Percentiles rank a stretch among this genome's conserved stretches.
phyloP scores from a whole-genome alignment of 1,284 basidiomycete genomes.

The Rhodotorula sp. region DNA sequence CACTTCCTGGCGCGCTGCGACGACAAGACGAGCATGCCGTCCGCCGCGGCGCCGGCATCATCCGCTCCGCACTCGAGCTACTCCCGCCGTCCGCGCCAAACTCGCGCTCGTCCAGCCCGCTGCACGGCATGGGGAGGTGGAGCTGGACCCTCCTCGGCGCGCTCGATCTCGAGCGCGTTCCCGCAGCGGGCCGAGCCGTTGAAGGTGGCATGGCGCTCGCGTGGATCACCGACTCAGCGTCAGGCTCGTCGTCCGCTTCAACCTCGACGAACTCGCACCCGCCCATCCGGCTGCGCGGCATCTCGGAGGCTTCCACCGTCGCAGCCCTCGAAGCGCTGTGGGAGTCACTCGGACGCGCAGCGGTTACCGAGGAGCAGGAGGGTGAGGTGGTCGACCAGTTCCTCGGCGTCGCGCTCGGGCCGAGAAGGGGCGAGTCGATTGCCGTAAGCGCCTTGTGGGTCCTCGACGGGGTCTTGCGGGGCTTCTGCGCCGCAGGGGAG shows the following conservation, averaged over 20 bases:
- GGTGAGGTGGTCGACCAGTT: constrained; percentile 80
- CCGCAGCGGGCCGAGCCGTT: constrained; percentile 53
- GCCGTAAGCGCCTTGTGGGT: constrained; percentile 66
- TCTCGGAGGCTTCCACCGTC: constrained; percentile 4
- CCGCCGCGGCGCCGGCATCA: constrained; percentile 64
- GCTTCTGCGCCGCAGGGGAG: constrained; percentile 48
- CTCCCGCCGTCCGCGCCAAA: constrained; percentile 63
- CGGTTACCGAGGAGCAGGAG: constrained; percentile 57
- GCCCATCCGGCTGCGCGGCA: constrained; percentile 6
- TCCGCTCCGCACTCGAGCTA: constrained; percentile 68
- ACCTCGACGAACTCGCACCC: constrained; percentile 47
- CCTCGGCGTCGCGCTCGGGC: constrained; percentile 58
- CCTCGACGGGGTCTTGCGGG: constrained; percentile 68
- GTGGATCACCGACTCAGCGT: constrained; percentile 54
- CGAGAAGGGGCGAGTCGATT: constrained; percentile 50
- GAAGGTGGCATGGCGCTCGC: constrained; percentile 56
- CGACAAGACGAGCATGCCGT: constrained; percentile 70
- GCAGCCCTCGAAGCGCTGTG: constrained; percentile 65
- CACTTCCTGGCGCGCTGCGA: constrained; percentile 71
- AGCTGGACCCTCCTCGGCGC: constrained; percentile 76
- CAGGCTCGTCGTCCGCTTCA: constrained; percentile 36
- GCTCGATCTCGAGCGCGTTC: constrained; percentile 66
- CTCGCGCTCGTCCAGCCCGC: constrained; percentile 57
- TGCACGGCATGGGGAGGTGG: constrained; percentile 77
- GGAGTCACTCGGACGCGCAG: constrained; percentile 64